These are phyloP conservation scores for Penicillium vulpinum DNA, from an alignment of 2,329 filamentous ascomycete species.

Conservation along the genomic window DNA sequence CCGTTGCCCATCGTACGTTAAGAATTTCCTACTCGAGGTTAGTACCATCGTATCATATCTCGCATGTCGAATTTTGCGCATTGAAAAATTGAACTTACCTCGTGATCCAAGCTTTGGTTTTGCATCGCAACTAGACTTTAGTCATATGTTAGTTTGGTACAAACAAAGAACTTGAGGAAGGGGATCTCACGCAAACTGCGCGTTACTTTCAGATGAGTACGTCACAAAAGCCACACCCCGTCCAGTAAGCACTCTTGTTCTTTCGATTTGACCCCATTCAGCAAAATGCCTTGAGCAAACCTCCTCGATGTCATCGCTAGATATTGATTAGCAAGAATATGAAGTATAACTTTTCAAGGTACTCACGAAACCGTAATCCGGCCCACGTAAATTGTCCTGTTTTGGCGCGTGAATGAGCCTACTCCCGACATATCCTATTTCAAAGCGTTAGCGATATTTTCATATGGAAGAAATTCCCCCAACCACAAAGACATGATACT, in stretches of 20 bases:
- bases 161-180: not conserved
- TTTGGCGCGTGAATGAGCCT: slow-evolving; percentile 85
- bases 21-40: slow-evolving; percentile 66
- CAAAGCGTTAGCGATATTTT: not conserved
- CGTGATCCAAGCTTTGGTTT: slow-evolving; percentile 86
- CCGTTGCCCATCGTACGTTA: slow-evolving; percentile 96
- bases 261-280: slow-evolving; percentile 88
- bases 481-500: not conserved
- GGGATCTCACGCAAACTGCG: slow-evolving; percentile 69
- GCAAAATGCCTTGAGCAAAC: slow-evolving; percentile 91
- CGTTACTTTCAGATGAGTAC: slow-evolving; percentile 76
- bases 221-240: slow-evolving; percentile 94
- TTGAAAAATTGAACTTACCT: not conserved
- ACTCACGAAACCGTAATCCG: slow-evolving; percentile 50
- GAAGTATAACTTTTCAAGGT: not conserved
- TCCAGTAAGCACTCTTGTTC: slow-evolving; percentile 81
- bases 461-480: not conserved
- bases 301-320: slow-evolving; percentile 88
- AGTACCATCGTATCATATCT: not conserved
- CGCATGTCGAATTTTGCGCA: not conserved
- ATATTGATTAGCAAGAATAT: not conserved
- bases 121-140: slow-evolving; percentile 80
- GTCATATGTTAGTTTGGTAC: not conserved
- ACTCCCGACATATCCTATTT: slow-evolving; percentile 76
- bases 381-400: slow-evolving; percentile 89